Evolutionary conservation across 805 yeast species (phyloP).

Genomic region (Ogataea salicorniae): DNA sequence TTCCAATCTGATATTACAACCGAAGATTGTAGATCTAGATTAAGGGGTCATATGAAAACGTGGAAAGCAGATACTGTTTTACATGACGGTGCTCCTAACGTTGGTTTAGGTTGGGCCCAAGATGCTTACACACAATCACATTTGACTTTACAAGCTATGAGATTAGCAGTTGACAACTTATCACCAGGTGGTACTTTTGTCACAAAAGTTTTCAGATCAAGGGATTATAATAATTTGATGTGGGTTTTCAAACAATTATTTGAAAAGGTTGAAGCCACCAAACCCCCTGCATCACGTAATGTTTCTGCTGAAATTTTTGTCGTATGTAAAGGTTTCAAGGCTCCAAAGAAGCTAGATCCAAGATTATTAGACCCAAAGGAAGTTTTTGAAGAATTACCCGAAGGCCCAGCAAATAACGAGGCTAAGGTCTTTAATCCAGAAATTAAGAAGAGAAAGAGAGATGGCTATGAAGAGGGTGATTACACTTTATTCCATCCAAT

Average conservation of each 20-base stretch:
- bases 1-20: slow-evolving; percentile 97
- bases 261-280: slow-evolving; percentile 96
- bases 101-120: slow-evolving; percentile 99
- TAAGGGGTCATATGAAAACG: slow-evolving; percentile 94
- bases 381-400: slow-evolving; percentile 88
- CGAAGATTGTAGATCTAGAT: slow-evolving; percentile 91
- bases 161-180: slow-evolving; percentile 89
- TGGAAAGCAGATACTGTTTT: slow-evolving; percentile 98
- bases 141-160: slow-evolving; percentile 87
- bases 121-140: slow-evolving; percentile 99
- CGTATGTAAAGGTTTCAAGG: slow-evolving; percentile 92
- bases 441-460: slow-evolving; percentile 81
- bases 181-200: slow-evolving; percentile 91
- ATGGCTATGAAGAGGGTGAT: slow-evolving; percentile 96
- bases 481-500: slow-evolving; percentile 63
- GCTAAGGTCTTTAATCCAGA: slow-evolving; percentile 95
- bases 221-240: slow-evolving; percentile 92
- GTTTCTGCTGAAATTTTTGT: slow-evolving; percentile 99
- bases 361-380: slow-evolving; percentile 85
- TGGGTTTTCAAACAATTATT: slow-evolving; percentile 97
- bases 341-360: slow-evolving; percentile 94
- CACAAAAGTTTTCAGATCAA: slow-evolving; percentile 96
- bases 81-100: slow-evolving; percentile 99
- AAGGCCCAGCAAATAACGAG: slow-evolving; percentile 71
- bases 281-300: slow-evolving; percentile 98